These are phyloP conservation scores for Alternaria brassicicola DNA, from an alignment of 2,329 filamentous ascomycete genomes.

Conservation along the genomic window DNA sequence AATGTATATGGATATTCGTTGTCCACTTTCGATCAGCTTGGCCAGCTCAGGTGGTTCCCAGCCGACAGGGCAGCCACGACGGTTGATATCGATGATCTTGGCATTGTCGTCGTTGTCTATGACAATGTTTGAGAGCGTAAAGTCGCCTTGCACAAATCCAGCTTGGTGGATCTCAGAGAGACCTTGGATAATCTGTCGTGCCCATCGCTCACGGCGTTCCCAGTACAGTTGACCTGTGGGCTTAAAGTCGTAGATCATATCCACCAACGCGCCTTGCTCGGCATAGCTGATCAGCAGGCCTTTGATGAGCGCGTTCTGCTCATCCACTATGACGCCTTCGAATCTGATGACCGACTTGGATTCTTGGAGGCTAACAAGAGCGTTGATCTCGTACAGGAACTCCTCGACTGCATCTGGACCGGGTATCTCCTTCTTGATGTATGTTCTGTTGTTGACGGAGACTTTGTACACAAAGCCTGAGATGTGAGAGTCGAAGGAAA, in stretches of 20 bases:
- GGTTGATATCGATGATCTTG: slow-evolving; percentile 98
- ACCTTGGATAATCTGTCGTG: slow-evolving; percentile 85
- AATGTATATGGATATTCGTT: slow-evolving; percentile 95
- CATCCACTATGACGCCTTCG: slow-evolving; percentile 86
- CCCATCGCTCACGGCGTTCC: slow-evolving; percentile 82
- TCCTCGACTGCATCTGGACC: slow-evolving; percentile 94
- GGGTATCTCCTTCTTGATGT: slow-evolving; percentile 98
- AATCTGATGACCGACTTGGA: slow-evolving; percentile 83
- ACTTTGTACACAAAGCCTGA: slow-evolving; percentile 99
- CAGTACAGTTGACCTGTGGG: slow-evolving; percentile 64
- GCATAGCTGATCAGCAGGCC: slow-evolving; percentile 90
- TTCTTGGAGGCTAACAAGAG: slow-evolving; percentile 76
- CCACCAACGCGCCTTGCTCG: slow-evolving; percentile 83
- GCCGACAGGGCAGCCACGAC: slow-evolving; percentile 92
- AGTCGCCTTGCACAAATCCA: slow-evolving; percentile 96
- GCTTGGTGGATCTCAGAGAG: slow-evolving; percentile 92
- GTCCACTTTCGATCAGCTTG: slow-evolving; percentile 81
- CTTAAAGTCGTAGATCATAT: slow-evolving; percentile 83
- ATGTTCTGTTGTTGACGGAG: slow-evolving; percentile 67
- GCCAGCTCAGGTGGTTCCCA: slow-evolving; percentile 97
- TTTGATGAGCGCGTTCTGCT: slow-evolving; percentile 74
- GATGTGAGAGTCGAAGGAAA: slow-evolving; percentile 88
- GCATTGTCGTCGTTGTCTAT: slow-evolving; percentile 83
- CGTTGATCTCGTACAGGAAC: slow-evolving; percentile 97
- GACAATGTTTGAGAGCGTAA: slow-evolving; percentile 96